A percentile compares a stretch with the other conserved stretches of the same genome.
Evolutionary conservation across 169 alveolate genomes (phyloP).

Genomic region (Toxoplasma gondii): DNA sequence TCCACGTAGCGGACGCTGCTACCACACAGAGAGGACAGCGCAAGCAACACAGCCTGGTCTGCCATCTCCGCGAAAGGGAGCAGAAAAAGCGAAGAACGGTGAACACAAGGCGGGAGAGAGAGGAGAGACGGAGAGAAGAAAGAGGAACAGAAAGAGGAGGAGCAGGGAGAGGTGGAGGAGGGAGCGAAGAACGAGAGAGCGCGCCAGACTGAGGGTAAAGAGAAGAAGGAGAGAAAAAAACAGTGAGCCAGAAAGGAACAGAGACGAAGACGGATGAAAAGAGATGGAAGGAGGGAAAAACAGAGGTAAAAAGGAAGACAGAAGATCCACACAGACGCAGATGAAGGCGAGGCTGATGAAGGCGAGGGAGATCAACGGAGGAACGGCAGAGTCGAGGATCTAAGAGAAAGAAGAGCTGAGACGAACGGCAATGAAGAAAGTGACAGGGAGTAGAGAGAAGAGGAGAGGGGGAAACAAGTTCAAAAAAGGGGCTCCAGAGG

Average conservation of each 20-base stretch:
- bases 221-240: neutral
- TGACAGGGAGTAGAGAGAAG: neutral
- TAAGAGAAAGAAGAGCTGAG: no score
- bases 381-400: no score
- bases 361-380: no score
- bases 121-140: neutral
- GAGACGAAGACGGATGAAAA: no score
- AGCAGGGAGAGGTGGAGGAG: neutral
- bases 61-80: neutral
- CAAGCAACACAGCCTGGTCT: conserved; percentile 26
- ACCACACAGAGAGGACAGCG: neutral
- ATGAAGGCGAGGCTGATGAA: no score
- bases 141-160: neutral
- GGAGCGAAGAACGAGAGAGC: neutral
- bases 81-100: neutral
- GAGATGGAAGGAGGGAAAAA: no score
- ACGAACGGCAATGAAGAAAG: neutral
- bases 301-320: no score
- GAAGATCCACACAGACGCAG: no score
- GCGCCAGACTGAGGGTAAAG: neutral
- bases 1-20: conserved; percentile 20
- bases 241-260: neutral
- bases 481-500: neutral
- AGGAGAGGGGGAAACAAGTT: neutral
- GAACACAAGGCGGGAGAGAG: neutral